Conservation (phyloP, 2,329 filamentous ascomycete species). For the Talaromyces sp. region DNA sequence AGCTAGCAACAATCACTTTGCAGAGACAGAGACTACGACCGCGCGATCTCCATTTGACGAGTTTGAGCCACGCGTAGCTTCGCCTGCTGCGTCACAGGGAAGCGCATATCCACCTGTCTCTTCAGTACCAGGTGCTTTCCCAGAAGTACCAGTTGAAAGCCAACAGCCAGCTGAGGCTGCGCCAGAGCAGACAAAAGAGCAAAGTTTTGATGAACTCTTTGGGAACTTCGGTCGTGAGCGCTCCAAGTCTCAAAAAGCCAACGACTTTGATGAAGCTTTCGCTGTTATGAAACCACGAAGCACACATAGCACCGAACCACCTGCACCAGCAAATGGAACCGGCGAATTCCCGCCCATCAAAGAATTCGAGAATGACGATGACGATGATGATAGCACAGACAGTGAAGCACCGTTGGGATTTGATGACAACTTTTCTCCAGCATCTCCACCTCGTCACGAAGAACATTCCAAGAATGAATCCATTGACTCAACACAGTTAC, state of each 20-base stretch:
- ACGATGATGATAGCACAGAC: slow-evolving; percentile 74
- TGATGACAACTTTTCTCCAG: slow-evolving; percentile 84
- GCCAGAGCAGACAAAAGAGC: slow-evolving; percentile 31
- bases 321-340: slow-evolving; percentile 37
- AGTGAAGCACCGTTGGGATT: slow-evolving; percentile 67
- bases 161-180: slow-evolving; percentile 21
- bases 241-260: slow-evolving; percentile 45
- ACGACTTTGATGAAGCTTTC: slow-evolving; percentile 48
- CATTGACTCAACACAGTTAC: slow-evolving; percentile 38
- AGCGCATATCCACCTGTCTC: slow-evolving; percentile 10
- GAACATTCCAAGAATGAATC: slow-evolving; percentile 29
- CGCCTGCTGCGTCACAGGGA: background rate
- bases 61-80: slow-evolving; percentile 18
- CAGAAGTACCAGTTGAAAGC: slow-evolving; percentile 12
- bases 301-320: slow-evolving; percentile 28
- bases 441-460: slow-evolving; percentile 41
- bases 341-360: slow-evolving; percentile 90
- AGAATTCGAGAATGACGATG: slow-evolving; percentile 61
- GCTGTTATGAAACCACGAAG: slow-evolving; percentile 46
- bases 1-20: background rate
- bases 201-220: slow-evolving; percentile 47
- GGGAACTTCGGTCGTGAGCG: slow-evolving; percentile 43
- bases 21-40: slow-evolving; percentile 13
- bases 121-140: slow-evolving; percentile 51
- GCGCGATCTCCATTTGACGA: slow-evolving; percentile 36